Percentiles rank a stretch among this genome's conserved stretches.
phyloP scores from a whole-genome alignment of 2,329 filamentous ascomycete genomes.

The Alternaria longipes region DNA sequence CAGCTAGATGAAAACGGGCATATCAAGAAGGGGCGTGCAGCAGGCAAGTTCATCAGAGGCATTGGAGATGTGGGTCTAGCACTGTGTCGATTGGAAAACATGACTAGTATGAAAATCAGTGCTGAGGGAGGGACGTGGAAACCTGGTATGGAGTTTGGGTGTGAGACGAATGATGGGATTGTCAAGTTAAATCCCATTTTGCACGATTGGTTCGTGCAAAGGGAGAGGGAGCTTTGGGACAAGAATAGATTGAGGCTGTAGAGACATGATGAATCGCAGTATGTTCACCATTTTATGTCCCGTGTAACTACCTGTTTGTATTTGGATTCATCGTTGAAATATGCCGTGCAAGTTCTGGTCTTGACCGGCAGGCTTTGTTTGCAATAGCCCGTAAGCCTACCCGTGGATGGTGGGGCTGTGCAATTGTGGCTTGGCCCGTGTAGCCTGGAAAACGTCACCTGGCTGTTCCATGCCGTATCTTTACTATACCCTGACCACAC shows the following conservation, averaged over 20 bases:
- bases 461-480: neutral
- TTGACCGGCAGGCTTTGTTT: neutral
- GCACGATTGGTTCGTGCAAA: constrained; percentile 73
- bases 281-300: neutral
- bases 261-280: neutral
- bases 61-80: constrained; percentile 88
- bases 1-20: constrained; percentile 57
- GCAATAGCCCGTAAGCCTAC: constrained; percentile 10
- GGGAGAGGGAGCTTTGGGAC: constrained; percentile 44
- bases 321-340: neutral
- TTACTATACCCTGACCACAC: neutral
- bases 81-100: constrained; percentile 86
- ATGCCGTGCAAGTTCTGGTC: neutral
- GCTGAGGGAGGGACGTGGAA: constrained; percentile 70
- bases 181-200: constrained; percentile 70
- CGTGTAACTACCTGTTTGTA: neutral
- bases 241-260: constrained; percentile 33
- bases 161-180: constrained; percentile 23
- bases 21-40: constrained; percentile 66
- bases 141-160: constrained; percentile 63
- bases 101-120: constrained; percentile 81
- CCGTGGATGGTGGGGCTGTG: constrained; percentile 29
- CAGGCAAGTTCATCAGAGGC: constrained; percentile 81
- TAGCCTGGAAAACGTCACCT: constrained; percentile 11
- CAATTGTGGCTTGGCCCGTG: constrained; percentile 31